phyloP scores from a whole-genome alignment of 2,329 filamentous ascomycete species.

The Chrysoporthe puriensis region DNA sequence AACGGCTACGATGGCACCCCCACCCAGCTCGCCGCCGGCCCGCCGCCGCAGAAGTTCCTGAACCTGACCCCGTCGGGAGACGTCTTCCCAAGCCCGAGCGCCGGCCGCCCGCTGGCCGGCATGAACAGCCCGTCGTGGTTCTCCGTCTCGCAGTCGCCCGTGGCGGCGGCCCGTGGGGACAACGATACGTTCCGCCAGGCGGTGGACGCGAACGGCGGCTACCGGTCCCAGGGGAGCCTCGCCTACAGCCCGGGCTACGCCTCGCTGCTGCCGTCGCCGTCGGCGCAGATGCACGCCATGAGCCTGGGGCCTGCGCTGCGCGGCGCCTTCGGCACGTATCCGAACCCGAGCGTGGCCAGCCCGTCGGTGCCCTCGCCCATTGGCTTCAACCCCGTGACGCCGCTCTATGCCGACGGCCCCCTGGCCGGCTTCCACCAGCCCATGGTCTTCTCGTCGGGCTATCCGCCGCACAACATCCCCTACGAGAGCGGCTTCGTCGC shows the following conservation, averaged over 20 bases:
- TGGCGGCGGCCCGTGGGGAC: constrained; percentile 13
- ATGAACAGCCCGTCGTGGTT: constrained; percentile 33
- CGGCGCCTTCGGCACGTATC: constrained; percentile 22
- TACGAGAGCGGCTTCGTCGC: constrained; percentile 40
- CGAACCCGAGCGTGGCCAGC: constrained; percentile 41
- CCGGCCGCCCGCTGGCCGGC: constrained; percentile 27
- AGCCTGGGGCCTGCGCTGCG: constrained; percentile 18
- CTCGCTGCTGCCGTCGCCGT: constrained; percentile 25
- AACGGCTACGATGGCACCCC: constrained; percentile 88
- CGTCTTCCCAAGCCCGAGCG: constrained; percentile 38
- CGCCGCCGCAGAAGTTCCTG: constrained; percentile 82
- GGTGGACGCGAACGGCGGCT: constrained; percentile 13
- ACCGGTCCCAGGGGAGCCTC: constrained; percentile 19
- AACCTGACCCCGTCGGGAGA: constrained; percentile 63
- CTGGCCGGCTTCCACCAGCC: constrained; percentile 33
- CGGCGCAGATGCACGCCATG: constrained; percentile 32
- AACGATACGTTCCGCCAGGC: constrained; percentile 10
- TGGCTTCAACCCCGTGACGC: constrained; percentile 40
- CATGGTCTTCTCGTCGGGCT: constrained; percentile 35
- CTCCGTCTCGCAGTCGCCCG: constrained; percentile 21
- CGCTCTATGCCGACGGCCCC: constrained; percentile 43
- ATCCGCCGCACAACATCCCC: constrained; percentile 40
- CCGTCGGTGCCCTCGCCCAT: constrained; percentile 46
- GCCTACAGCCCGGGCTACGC: constrained; percentile 24
- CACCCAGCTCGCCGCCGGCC: constrained; percentile 71